Evolutionary conservation across 768 basidiomycete genomes (phyloP), one percentile per base, ranked within the genome.

Genomic region (Phaffia tasmanica): DNA sequence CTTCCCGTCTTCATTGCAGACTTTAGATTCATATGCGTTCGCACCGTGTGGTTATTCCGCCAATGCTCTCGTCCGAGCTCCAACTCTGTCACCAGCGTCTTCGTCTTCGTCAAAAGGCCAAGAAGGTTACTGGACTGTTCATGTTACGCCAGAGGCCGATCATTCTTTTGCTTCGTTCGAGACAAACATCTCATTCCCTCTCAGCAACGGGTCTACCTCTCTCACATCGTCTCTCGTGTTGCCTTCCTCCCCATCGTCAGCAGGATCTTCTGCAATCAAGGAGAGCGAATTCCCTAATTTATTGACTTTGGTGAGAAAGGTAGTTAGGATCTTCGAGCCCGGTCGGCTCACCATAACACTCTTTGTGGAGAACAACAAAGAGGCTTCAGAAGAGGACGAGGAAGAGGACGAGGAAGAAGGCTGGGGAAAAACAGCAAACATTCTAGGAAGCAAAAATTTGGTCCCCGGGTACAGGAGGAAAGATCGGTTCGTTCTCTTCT

Each of bases 91-190:
- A 18, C 23, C 66, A 46, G n/a, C n/a, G n/a, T 32, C 66, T 16
- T 30, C 55, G 27, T 27, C 21, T 50, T 49, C 25, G 60, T 63
- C 3, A 73, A 42, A 42, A 42, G 35, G 72, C 21, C 84, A 84
- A 19, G 95, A 97, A 76, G 90, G 94, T 49, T 99, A 99, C 77
- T 97, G 89, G 75, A 97, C 91, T 8, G 94, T 99, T 64, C 95
- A 99, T 75, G 94, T 98, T 68, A 99, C 95, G 0, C 95, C 95
- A 30, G 95, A 98, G 77, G 85, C 88, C 72, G 94, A 89, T 64
- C 98, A 91, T 88, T 95, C 92, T 56, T 99, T 95, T 76, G 95
- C 95, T 70, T 90, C 88, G 73, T 98, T 99, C 79, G 95, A 99
- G 78, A 94, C 90, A 79, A 99, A 99, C 77, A 84, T 95, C n/a